phyloP scores from a whole-genome alignment of 2,329 filamentous ascomycete genomes.

The Phyllosticta citriasiana region DNA sequence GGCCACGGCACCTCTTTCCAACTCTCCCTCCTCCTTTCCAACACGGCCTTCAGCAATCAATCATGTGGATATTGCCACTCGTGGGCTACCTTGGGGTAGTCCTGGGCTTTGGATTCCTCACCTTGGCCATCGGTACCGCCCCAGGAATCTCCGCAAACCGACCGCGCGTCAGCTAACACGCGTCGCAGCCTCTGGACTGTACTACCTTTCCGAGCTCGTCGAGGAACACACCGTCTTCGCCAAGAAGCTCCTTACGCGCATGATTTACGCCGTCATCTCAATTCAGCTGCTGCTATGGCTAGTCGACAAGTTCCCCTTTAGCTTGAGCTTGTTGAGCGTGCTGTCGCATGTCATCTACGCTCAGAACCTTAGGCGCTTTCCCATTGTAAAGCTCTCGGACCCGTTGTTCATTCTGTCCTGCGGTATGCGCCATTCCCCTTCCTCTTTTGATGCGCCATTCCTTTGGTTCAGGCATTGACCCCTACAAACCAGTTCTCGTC shows the following conservation, averaged over 20 bases:
- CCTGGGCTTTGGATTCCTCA: slow-evolving; percentile 87
- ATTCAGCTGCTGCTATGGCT: slow-evolving; percentile 66
- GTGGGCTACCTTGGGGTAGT: slow-evolving; percentile 81
- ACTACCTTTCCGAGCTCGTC: slow-evolving; percentile 95
- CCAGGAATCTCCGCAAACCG: neutral
- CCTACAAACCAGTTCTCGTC: slow-evolving; percentile 54
- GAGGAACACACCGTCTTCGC: slow-evolving; percentile 94
- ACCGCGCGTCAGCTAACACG: neutral
- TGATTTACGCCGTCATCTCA: slow-evolving; percentile 75
- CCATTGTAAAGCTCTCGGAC: slow-evolving; percentile 75
- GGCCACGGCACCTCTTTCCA: slow-evolving; percentile 5
- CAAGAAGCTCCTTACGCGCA: slow-evolving; percentile 70
- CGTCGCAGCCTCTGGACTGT: slow-evolving; percentile 74
- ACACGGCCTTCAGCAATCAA: slow-evolving; percentile 18
- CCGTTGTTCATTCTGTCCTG: slow-evolving; percentile 80
- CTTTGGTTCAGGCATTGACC: neutral
- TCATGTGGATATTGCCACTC: slow-evolving; percentile 92
- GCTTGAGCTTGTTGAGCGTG: slow-evolving; percentile 64
- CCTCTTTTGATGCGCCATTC: neutral
- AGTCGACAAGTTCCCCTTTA: slow-evolving; percentile 76
- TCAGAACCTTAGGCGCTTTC: slow-evolving; percentile 70
- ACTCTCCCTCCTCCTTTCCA: neutral
- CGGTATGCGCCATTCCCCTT: slow-evolving; percentile 39
- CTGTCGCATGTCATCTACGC: slow-evolving; percentile 76
- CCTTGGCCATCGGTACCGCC: slow-evolving; percentile 70